Evolutionary conservation across 2,329 filamentous ascomycete species (phyloP), one percentile per base, ranked within the genome.

Genomic region (Decorospora gaudefroyi): DNA sequence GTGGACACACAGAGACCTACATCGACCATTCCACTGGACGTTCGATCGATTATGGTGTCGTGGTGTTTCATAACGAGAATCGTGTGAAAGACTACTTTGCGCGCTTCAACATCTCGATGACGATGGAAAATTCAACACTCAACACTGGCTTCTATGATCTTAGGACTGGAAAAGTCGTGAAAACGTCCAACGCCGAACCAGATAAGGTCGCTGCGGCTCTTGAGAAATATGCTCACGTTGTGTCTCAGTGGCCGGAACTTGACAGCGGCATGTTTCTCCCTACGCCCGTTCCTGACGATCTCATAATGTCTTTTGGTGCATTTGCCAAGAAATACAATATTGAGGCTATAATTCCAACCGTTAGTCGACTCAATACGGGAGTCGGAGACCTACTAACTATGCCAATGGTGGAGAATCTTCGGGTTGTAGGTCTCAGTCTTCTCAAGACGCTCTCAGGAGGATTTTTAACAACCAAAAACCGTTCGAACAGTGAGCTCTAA

Each of bases 1-100:
- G 78, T 12, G 78, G 78, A 2, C 76, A 80, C 49, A 73, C 75
- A 4, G 63, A 76, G 15, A 79, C 75, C 8, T 79, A 75, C 53
- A 67, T 56, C 4, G 75, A 74, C 33, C 59, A 63, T 1, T 19
- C 27, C 0, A 70, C 67, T 5, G 59, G 61, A 3, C 17, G 31
- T 1, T 53, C 57, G 0, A 43, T 68, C 34, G 69, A 76, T 45
- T 61, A 61, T 34, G 72, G 72, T 10, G 72, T 74, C 1, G 18
- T 55, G 3, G 35, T 74, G 29, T 71, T 68, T 17, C 62, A 67
- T 13, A 71, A 78, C 41, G 64, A 67, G n/a, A 56, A 67, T 10
- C 62, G 71, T 6, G 72, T 76, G 5, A n/a, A 45, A 3, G 16
- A 53, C 4, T 60, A 32, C n/a, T 60, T 53, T 23, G 11, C 12